phyloP scores from a whole-genome alignment of 768 basidiomycete genomes.

The Russula compacta region DNA sequence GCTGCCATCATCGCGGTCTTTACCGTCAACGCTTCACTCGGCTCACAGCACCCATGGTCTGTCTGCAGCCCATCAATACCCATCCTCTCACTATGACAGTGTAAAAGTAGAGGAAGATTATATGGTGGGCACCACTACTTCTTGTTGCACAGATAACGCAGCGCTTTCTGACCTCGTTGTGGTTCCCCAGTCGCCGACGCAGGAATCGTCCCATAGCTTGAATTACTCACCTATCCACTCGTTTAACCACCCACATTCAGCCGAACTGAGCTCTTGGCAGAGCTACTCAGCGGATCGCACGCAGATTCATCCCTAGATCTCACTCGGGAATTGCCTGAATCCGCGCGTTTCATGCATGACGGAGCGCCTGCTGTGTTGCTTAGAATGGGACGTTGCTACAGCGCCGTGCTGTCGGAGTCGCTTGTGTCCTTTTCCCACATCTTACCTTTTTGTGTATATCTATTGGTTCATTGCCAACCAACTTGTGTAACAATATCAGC shows the following conservation, averaged over 20 bases:
- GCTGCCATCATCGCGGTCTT: conserved; percentile 9
- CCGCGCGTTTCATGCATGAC: conserved; percentile 14
- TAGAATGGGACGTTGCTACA: conserved; percentile 13
- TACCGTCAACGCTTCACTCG: conserved; percentile 1
- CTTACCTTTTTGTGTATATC: conserved; percentile 10
- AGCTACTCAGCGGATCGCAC: conserved; percentile 56
- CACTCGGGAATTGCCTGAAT: conserved; percentile 12
- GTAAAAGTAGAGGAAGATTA: conserved; percentile 23
- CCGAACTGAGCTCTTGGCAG: conserved; percentile 53
- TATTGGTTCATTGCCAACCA: conserved; percentile 15
- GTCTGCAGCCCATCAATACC: conserved; percentile 20
- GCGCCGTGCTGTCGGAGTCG: conserved; percentile 11
- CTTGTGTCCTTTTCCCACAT: conserved; percentile 6
- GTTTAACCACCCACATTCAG: conserved; percentile 18
- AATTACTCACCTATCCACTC: conserved; percentile 21
- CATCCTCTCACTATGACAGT: conserved; percentile 15
- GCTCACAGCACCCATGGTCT: conserved; percentile 42
- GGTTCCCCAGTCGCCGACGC: conserved; percentile 15
- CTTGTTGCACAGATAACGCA: background rate
- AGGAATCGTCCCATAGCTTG: conserved; percentile 17
- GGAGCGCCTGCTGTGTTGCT: conserved; percentile 17
- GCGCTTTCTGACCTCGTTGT: background rate
- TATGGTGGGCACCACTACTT: conserved; percentile 12
- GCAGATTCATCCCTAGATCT: conserved; percentile 47
- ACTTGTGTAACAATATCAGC: conserved; percentile 18